A percentile compares a stretch with the other conserved stretches of the same genome.
Evolutionary conservation across 2,329 filamentous ascomycete species (phyloP).

Genomic region (Madurella fahalii): DNA sequence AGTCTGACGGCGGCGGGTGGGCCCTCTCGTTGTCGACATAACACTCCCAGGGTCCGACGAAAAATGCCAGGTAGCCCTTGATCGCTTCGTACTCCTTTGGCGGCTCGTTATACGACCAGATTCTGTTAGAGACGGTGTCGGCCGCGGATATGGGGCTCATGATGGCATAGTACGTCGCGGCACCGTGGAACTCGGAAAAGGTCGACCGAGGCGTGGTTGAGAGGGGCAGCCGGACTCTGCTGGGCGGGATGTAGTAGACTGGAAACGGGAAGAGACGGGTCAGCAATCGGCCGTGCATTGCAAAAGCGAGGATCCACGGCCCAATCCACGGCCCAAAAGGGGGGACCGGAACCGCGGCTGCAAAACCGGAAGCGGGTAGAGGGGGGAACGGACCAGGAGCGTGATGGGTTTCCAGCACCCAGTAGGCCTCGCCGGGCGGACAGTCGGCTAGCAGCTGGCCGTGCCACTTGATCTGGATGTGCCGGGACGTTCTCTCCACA

Average conservation of each 20-base stretch:
- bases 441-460: conserved; percentile 53
- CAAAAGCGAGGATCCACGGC: not conserved
- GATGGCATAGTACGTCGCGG: conserved; percentile 54
- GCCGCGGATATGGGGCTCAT: conserved; percentile 34
- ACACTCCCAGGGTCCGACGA: conserved; percentile 59
- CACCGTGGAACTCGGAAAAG: conserved; percentile 60
- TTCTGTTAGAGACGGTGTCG: conserved; percentile 43
- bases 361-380: not conserved
- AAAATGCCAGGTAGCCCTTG: conserved; percentile 55
- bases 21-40: conserved; percentile 59
- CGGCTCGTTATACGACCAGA: conserved; percentile 58
- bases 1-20: conserved; percentile 56
- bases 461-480: conserved; percentile 54
- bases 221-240: conserved; percentile 45
- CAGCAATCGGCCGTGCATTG: conserved; percentile 6
- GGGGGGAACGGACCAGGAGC: conserved; percentile 47
- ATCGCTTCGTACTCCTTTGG: conserved; percentile 49
- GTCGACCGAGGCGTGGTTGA: conserved; percentile 41
- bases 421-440: conserved; percentile 49
- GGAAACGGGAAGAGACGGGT: conserved; percentile 3
- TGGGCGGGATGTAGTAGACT: conserved; percentile 58
- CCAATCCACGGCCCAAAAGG: not conserved
- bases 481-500: conserved; percentile 49
- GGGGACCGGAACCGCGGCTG: not conserved
- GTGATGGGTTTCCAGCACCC: conserved; percentile 60